Conservation (phyloP, 108 stramenopile species). For the Skeletonema tropicum region DNA sequence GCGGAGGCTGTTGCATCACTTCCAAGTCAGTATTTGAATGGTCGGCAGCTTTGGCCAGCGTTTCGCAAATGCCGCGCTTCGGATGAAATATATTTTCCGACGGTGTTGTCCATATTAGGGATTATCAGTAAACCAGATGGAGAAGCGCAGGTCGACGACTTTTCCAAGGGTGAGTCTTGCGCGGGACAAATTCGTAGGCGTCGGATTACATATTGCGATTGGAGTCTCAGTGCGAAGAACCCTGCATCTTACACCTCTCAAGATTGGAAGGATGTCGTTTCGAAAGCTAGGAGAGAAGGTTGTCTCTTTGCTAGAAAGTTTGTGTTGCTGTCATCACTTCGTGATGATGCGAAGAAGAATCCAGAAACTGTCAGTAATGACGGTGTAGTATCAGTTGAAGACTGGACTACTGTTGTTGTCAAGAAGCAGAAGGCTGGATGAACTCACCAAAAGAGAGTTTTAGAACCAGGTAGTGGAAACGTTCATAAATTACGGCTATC, state of each 20-base stretch:
- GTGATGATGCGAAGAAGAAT: neutral
- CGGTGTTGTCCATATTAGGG: constrained; percentile 67
- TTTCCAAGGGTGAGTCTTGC: constrained; percentile 21
- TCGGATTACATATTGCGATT: constrained; percentile 84
- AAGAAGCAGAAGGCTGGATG: constrained; percentile 2
- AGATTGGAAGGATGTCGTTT: constrained; percentile 66
- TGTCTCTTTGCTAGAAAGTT: constrained; percentile 89
- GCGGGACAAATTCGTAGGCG: constrained; percentile 49
- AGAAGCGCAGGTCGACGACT: constrained; percentile 21
- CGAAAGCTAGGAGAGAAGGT: constrained; percentile 67
- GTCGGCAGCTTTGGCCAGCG: constrained; percentile 70
- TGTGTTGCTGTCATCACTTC: constrained; percentile 31
- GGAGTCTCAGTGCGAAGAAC: constrained; percentile 78
- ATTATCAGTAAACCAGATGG: constrained; percentile 38
- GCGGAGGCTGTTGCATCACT: constrained; percentile 59
- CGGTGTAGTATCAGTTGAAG: constrained; percentile 34
- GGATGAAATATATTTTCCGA: constrained; percentile 91
- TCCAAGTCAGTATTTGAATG: constrained; percentile 46
- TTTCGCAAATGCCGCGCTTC: constrained; percentile 75
- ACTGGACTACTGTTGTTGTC: constrained; percentile 29
- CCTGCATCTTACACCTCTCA: constrained; percentile 64
- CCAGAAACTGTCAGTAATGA: neutral
- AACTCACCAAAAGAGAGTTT: neutral
- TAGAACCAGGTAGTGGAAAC: too few relatives aligned
- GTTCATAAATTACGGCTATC: neutral